phyloP scores from a whole-genome alignment of 805 yeast genomes.

The Blastobotrys americana region DNA sequence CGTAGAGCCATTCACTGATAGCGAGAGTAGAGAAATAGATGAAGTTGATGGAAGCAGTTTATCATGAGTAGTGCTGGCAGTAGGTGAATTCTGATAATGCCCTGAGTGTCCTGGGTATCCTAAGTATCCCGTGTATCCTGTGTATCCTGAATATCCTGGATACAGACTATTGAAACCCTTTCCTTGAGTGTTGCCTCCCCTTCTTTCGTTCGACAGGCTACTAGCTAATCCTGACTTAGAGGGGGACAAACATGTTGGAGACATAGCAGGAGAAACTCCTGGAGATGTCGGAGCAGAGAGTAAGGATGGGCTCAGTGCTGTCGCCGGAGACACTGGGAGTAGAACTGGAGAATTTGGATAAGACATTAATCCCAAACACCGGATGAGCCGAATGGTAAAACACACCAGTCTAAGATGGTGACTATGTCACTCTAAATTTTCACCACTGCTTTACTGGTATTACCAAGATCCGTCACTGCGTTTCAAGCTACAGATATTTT shows the following conservation, averaged over 20 bases:
- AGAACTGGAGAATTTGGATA: not conserved
- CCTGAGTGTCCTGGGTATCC: not conserved
- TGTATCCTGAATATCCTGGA: no score
- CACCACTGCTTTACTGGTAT: no score
- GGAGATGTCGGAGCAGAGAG: not conserved
- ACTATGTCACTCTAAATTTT: no score
- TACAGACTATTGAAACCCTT: no score
- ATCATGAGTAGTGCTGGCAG: not conserved
- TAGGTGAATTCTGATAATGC: not conserved
- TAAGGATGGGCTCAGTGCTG: not conserved
- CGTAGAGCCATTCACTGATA: conserved; percentile 13
- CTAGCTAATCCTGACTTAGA: not conserved
- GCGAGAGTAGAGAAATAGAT: conserved; percentile 15
- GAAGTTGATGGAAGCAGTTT: conserved; percentile 17
- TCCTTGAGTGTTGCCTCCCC: no score
- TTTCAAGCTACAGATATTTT: no score
- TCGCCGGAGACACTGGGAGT: not conserved
- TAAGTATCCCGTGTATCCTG: no score
- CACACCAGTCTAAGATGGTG: no score
- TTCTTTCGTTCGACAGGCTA: not conserved
- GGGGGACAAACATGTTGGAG: not conserved
- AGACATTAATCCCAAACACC: no score
- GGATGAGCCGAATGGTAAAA: no score
- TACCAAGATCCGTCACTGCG: no score
- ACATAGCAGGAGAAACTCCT: not conserved